These are phyloP conservation scores for Sporothrix curviconia DNA, from an alignment of 2,329 filamentous ascomycete species.

Conservation along the genomic window DNA sequence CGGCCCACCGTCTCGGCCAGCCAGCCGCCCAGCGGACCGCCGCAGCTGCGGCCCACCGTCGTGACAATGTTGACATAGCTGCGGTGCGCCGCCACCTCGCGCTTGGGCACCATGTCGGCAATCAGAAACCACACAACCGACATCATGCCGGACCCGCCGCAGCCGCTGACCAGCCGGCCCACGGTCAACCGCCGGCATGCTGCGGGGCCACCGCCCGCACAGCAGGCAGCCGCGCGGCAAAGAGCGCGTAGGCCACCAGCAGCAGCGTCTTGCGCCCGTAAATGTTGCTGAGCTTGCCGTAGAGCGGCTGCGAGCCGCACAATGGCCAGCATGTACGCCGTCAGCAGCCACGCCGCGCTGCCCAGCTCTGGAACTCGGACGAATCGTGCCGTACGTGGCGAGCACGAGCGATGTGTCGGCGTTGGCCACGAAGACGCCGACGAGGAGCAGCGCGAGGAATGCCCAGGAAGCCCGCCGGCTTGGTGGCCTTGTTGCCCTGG, in stretches of 20 bases:
- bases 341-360: constrained; percentile 11
- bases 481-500: neutral
- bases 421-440: constrained; percentile 16
- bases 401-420: constrained; percentile 10
- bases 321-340: constrained; percentile 22
- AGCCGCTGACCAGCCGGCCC: constrained; percentile 34
- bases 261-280: constrained; percentile 62
- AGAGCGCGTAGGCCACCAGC: constrained; percentile 46
- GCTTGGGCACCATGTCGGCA: constrained; percentile 55
- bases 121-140: constrained; percentile 56
- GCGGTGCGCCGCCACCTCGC: constrained; percentile 59
- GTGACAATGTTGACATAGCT: constrained; percentile 55
- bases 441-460: neutral
- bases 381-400: constrained; percentile 11
- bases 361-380: constrained; percentile 7
- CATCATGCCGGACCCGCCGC: constrained; percentile 59
- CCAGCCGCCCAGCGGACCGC: constrained; percentile 10
- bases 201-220: constrained; percentile 49
- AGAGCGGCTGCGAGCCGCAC: constrained; percentile 61
- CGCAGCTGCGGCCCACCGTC: constrained; percentile 11
- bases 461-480: neutral
- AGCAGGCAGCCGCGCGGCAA: constrained; percentile 38
- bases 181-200: constrained; percentile 27
- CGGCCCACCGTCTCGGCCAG: neutral
- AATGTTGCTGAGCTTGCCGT: constrained; percentile 39